Evolutionary conservation across 108 stramenopile species (phyloP).

Genomic region (Discostella pseudostelligera): DNA sequence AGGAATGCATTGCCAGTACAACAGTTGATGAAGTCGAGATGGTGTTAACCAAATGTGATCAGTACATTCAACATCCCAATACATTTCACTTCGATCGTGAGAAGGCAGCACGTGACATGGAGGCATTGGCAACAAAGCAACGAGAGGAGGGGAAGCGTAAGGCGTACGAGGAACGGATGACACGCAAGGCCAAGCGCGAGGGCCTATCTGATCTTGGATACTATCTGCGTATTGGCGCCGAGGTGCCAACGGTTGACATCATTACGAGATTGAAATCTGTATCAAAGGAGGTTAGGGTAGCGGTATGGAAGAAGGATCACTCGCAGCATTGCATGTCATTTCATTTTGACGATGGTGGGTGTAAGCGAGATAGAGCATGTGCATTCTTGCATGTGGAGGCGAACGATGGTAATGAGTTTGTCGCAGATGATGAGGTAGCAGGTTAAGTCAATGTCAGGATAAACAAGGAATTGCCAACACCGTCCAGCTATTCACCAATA

Average conservation of each 20-base stretch:
- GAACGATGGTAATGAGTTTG: constrained; percentile 46
- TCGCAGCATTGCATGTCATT: constrained; percentile 86
- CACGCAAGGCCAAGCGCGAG: constrained; percentile 94
- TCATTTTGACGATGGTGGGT: constrained; percentile 65
- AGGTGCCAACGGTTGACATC: constrained; percentile 60
- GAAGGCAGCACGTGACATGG: constrained; percentile 65
- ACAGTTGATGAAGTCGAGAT: constrained; percentile 57
- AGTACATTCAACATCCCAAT: constrained; percentile 58
- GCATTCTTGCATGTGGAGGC: constrained; percentile 87
- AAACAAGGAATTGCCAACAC: too few relatives aligned
- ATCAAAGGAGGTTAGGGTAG: constrained; percentile 53
- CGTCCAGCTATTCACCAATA: too few relatives aligned
- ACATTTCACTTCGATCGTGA: constrained; percentile 77
- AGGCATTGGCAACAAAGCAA: constrained; percentile 63
- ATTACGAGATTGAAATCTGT: constrained; percentile 53
- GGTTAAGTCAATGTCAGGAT: too few relatives aligned
- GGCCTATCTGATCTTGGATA: constrained; percentile 66
- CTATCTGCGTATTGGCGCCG: constrained; percentile 82
- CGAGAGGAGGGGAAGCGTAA: constrained; percentile 87
- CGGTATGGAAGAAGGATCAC: constrained; percentile 80
- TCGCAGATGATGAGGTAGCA: constrained; percentile 58
- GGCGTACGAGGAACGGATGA: constrained; percentile 87
- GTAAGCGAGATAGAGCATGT: constrained; percentile 77
- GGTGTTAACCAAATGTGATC: constrained; percentile 52
- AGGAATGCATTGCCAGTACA: constrained; percentile 72